These are phyloP conservation scores for Aspergillus puulaauensis DNA, from an alignment of 2,329 filamentous ascomycete species.

Conservation along the genomic window DNA sequence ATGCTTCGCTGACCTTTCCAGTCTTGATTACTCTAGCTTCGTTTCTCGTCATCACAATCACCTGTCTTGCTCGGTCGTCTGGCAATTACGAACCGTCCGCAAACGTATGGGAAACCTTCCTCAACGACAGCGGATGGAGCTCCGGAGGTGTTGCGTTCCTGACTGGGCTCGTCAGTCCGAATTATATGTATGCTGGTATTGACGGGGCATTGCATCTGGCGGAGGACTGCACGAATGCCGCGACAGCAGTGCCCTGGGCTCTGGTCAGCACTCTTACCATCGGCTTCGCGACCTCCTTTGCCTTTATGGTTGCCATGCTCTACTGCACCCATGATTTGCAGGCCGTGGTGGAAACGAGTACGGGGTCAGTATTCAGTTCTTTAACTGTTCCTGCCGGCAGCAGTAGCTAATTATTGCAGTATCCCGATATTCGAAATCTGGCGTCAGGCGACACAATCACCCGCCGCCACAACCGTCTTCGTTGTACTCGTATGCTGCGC, in stretches of 20 bases:
- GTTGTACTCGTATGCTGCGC: background rate
- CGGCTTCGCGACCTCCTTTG: constrained; percentile 28
- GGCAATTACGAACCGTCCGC: too few species aligned
- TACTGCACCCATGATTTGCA: constrained; percentile 31
- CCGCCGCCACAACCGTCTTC: constrained; percentile 6
- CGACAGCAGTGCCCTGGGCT: constrained; percentile 29
- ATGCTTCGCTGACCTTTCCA: too few species aligned
- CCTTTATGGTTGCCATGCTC: constrained; percentile 31
- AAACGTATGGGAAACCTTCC: too few species aligned
- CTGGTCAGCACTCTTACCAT: constrained; percentile 30
- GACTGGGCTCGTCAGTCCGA: constrained; percentile 40
- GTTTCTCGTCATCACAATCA: too few species aligned
- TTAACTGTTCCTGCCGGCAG: too few species aligned
- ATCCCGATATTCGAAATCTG: constrained; percentile 15
- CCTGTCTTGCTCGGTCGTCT: too few species aligned
- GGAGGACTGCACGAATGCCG: constrained; percentile 37
- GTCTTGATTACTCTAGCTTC: too few species aligned
- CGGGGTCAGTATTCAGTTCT: constrained; percentile 11
- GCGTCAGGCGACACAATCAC: constrained; percentile 8
- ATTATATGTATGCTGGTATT: constrained; percentile 38
- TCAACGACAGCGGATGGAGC: background rate
- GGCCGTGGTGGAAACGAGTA: constrained; percentile 17
- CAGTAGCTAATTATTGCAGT: background rate
- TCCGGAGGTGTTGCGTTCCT: constrained; percentile 38
- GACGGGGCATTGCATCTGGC: constrained; percentile 36